A percentile compares a stretch with the other conserved stretches of the same genome.
phyloP scores from a whole-genome alignment of 768 basidiomycete genomes.

The Heimioporus sp. region DNA sequence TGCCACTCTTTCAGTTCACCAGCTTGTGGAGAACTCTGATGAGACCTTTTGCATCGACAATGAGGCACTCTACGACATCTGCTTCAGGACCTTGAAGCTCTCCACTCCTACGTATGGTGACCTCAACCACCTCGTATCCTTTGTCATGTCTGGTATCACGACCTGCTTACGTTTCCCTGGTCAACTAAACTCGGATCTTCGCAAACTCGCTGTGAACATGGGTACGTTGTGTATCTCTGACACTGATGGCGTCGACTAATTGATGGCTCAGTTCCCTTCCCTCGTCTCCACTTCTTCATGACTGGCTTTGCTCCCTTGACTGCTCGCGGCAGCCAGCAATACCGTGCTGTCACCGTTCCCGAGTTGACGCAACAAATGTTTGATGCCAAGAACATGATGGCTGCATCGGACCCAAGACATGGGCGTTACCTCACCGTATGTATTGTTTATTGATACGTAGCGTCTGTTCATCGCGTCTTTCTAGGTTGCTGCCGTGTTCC shows the following conservation, averaged over 20 bases:
- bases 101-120: conserved; percentile 95
- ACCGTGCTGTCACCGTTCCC: conserved; percentile 95
- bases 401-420: conserved; percentile 93
- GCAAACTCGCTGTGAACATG: conserved; percentile 99
- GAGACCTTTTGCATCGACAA: conserved; percentile 99
- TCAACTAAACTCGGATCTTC: conserved; percentile 97
- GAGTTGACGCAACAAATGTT: conserved; percentile 99
- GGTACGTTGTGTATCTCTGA: conserved; percentile 46
- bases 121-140: conserved; percentile 95
- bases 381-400: conserved; percentile 99
- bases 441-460: background rate
- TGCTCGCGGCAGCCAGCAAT: conserved; percentile 90
- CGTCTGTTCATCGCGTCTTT: background rate
- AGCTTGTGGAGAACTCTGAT: conserved; percentile 99
- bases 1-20: conserved; percentile 96
- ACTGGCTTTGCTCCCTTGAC: conserved; percentile 95
- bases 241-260: conserved; percentile 1
- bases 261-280: conserved; percentile 72
- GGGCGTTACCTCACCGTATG: conserved; percentile 95
- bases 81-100: conserved; percentile 97
- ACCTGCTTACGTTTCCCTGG: conserved; percentile 99
- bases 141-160: conserved; percentile 98
- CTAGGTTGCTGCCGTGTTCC: conserved; percentile 93
- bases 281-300: conserved; percentile 99
- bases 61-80: conserved; percentile 98